Evolutionary conservation across 1,284 basidiomycete genomes (phyloP).

Genomic region (Phellinidium pouzarii): DNA sequence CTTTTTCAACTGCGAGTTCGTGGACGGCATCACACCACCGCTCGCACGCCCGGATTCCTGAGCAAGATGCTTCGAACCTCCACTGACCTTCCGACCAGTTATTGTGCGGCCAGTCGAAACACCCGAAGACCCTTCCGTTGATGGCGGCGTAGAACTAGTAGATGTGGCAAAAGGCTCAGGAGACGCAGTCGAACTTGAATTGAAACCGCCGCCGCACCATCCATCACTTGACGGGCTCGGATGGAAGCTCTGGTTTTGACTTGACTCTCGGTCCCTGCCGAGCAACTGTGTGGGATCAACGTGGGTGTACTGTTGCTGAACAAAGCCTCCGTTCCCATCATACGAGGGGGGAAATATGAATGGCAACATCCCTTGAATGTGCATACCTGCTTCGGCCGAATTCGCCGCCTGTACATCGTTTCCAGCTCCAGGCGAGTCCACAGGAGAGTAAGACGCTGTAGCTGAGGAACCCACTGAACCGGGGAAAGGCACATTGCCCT

Average conservation of each 20-base stretch:
- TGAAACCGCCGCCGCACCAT: conserved; percentile 56
- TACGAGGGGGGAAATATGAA: conserved; percentile 44
- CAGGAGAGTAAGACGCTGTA: conserved; percentile 16
- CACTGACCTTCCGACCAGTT: conserved; percentile 45
- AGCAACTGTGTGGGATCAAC: conserved; percentile 73
- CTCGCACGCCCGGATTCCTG: conserved; percentile 33
- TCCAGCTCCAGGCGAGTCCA: conserved; percentile 12
- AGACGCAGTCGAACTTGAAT: conserved; percentile 61
- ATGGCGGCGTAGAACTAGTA: conserved; percentile 64
- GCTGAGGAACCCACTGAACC: conserved; percentile 10
- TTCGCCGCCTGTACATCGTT: conserved; percentile 43
- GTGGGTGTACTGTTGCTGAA: conserved; percentile 64
- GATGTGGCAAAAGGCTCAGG: conserved; percentile 69
- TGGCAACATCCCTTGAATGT: conserved; percentile 42
- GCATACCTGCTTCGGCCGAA: conserved; percentile 45
- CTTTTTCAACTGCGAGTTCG: conserved; percentile 33
- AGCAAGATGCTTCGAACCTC: conserved; percentile 46
- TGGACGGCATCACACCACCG: conserved; percentile 1
- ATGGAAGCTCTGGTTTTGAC: conserved; percentile 48
- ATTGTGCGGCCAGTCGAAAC: conserved; percentile 4
- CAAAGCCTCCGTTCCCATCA: conserved; percentile 23
- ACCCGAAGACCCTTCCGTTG: conserved; percentile 26
- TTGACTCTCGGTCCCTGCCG: conserved; percentile 39
- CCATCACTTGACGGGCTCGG: conserved; percentile 75
- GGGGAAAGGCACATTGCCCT: conserved; percentile 10